A percentile compares a stretch with the other conserved stretches of the same genome.
These are phyloP conservation scores for Sarocladium brachiariae DNA, from an alignment of 2,329 filamentous ascomycete genomes.

Conservation along the genomic window DNA sequence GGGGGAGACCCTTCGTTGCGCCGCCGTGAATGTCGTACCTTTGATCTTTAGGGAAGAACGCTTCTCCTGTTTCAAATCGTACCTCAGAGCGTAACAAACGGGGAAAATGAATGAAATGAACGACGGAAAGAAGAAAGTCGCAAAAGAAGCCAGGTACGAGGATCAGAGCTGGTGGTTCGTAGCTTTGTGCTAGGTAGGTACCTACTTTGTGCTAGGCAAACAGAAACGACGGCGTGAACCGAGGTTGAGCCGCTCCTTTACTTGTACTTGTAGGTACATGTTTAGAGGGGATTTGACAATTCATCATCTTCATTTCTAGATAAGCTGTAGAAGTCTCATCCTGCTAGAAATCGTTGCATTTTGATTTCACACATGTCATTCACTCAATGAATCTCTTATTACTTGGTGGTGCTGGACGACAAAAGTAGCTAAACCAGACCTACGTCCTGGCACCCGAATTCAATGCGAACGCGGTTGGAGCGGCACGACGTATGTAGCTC, in stretches of 20 bases:
- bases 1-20: too few species aligned
- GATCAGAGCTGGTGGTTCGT: neutral
- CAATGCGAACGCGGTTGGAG: neutral
- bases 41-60: neutral
- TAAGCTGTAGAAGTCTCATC: too few species aligned
- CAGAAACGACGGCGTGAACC: neutral
- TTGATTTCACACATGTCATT: too few species aligned
- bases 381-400: too few species aligned
- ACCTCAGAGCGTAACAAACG: neutral
- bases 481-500: neutral
- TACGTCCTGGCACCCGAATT: too few species aligned
- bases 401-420: too few species aligned
- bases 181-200: neutral
- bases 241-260: constrained; percentile 5
- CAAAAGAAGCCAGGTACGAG: neutral
- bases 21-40: neutral
- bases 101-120: neutral
- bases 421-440: too few species aligned
- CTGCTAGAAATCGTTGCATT: too few species aligned
- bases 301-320: too few species aligned
- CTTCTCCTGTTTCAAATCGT: neutral
- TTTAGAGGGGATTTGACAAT: too few species aligned
- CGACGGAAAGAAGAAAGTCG: neutral
- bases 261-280: too few species aligned
- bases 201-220: neutral